Base-by-base conservation (phyloP, 495 filamentous ascomycete genomes). In the Xylaria telfairii region DNA sequence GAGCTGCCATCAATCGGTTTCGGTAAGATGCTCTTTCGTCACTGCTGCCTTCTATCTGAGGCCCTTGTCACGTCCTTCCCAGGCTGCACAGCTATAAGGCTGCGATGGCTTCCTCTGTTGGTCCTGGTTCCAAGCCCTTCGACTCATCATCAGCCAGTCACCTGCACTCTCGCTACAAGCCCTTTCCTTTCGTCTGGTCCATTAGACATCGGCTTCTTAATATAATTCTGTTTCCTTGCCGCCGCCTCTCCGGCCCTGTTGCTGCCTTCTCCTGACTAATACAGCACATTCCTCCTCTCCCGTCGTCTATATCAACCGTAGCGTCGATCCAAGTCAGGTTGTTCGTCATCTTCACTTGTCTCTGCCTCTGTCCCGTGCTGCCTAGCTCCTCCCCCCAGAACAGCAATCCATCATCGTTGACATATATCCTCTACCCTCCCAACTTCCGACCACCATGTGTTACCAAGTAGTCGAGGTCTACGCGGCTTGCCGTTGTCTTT, bases 401-500 rank as follows among this genome's bases (percentile, higher is more conserved):
- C 71, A 49, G 72, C 71, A 49, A 60, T 56, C 10, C 3, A 65
- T 70, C 71, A 66, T 71, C 65, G 68, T 76, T 72, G 72, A 78
- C 46, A 49, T 46, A 65, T 69, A 70, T 44, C 61, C 12, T 53
- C 26, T 21, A 56, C 51, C 34, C 47, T n/a, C 53, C 65, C 15
- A 72, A 34, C 67, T 47, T 67, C 68, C 71, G 57, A 49, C 17
- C 78, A 86, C 47, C 63, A 94, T 94, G 92, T 94, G 92, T 76
- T 89, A 90, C 74, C 86, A 90, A 79, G 77, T 94, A 67, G 82
- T 92, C 75, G 92, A 94, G 75, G 89, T 89, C 56, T 95, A 91
- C 81, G 89, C 93, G 4, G 92, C 89, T 68, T 95, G 92, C 87
- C 85, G 88, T 70, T 95, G 92, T 78, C 83, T 93, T 73, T 95